Base-by-base conservation (phyloP, 1,284 basidiomycete genomes). In the Austroboletus niveus region DNA sequence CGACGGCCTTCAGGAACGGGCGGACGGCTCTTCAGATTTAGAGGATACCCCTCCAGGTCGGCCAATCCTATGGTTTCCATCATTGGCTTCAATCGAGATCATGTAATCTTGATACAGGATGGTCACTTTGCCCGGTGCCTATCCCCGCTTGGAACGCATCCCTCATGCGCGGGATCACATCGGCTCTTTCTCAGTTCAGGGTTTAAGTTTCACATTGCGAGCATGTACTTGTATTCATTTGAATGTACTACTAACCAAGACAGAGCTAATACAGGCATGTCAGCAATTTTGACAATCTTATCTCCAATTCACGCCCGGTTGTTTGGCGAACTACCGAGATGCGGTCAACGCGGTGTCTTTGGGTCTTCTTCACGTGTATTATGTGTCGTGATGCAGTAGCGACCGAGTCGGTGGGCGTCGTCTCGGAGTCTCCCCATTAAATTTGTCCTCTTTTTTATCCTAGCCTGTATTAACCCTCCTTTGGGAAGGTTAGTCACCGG, bases 361-460 rank as follows among this genome's bases (percentile, higher is more conserved):
- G 66, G 57, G 56, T 15, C 47, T 45, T 51, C 52, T 44, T 52
- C 68, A 55, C 63, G 64, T 61, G 65, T 61, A 62, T 47, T 57
- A 60, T 58, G 66, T 69, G 59, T 66, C 57, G 65, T 70, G 63
- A 65, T 60, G 46, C 27, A 62, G 63, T 64, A 49, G 64, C 66
- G 64, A 66, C 55, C 45, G 56, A 43, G 53, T 55, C 56, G 62
- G 60, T 65, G 56, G 57, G 58, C 50, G 65, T 57, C 54, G 55
- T 53, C 17, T 17, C 17, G 17, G 17, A 17, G 17, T 17, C 44
- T 54, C 45, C 46, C 29, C 24, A 41, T 42, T 49, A 56, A 60
- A 60, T 65, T 60, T 49, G 60, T 68, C 62, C 53, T 51, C 66
- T 63, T 66, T 60, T 69, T 67, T 48, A 60, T 50, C 44, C 48